Percentiles rank a stretch among this genome's conserved stretches.
Conservation (phyloP, 768 basidiomycete genomes). For the Suillus variegatus region DNA sequence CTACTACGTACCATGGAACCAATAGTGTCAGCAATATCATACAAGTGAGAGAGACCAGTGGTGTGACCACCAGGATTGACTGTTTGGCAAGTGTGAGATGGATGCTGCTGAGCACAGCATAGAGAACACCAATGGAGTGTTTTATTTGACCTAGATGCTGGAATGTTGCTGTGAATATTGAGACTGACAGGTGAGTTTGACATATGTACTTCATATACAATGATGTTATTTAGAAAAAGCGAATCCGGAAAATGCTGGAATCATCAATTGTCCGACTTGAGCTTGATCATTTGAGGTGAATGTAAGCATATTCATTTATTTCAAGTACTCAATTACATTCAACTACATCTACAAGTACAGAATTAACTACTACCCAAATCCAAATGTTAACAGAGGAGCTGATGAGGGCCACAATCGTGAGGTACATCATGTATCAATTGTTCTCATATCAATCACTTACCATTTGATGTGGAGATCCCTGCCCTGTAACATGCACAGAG, state of each 20-base stretch:
- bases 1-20: not conserved
- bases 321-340: no score
- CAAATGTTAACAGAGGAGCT: no score
- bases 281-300: no score
- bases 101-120: not conserved
- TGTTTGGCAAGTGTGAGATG: not conserved
- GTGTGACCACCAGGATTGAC: not conserved
- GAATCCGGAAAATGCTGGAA: not conserved
- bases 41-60: not conserved
- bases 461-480: no score
- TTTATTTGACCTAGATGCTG: not conserved
- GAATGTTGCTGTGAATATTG: not conserved
- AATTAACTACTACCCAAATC: no score
- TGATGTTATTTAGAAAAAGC: not conserved
- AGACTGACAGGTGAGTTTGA: not conserved
- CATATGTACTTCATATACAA: not conserved
- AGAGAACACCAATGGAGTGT: not conserved
- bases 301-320: no score
- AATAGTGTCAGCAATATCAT: not conserved
- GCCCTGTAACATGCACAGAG: no score
- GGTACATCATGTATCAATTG: no score
- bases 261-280: not conserved
- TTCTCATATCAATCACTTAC: no score
- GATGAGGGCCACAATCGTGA: no score
- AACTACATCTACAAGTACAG: no score